Evolutionary conservation across 371 early-diverging fungal genomes (phyloP), one percentile per base, ranked within the genome.

Genomic region (Nematocida ausubeli): DNA sequence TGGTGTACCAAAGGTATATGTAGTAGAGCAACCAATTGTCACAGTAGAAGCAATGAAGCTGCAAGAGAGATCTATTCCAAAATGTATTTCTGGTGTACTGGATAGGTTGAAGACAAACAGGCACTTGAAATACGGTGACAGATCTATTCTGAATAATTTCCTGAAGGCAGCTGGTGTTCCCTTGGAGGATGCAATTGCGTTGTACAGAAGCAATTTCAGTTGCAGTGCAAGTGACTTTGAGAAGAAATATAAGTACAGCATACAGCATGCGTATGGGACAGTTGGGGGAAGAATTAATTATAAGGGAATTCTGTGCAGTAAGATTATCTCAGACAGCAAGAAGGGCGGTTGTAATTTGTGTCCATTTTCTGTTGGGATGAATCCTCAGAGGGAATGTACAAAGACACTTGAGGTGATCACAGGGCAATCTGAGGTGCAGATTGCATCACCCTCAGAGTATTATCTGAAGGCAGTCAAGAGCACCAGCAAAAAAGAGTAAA

Each of bases 251-350:
- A 89, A 93, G 0, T 99, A 99, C 87, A 92, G 92, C 81, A 90
- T 98, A 69, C 88, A 96, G 40, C 95, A 95, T 87, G 93, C 91
- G 83, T 99, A 97, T 86, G 99, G 99, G 63, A 82, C 91, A 81
- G 98, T 97, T 85, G 99, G 99, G 32, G 91, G 90, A 62, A 90
- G 47, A 34, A 72, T 55, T 19, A 22, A 55, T 22, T 55, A 55
- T 30, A 44, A 44, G 47, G 24, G 55, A 0, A 22, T 24, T 0
- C 55, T 12, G 32, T 22, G 55, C 22, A 26, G 55, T 30, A 22
- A 30, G 24, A 24, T 55, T 19, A 55, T 55, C 9, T 30, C 26
- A 12, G 55, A 30, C 2, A 12, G 26, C 3, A 55, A 55, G 55
- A 30, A 3, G 24, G 12, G 19, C 9, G 55, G 24, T 0, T 55